Base-by-base conservation (phyloP, 352 stramenopile species). In the Pythium aquatile region DNA sequence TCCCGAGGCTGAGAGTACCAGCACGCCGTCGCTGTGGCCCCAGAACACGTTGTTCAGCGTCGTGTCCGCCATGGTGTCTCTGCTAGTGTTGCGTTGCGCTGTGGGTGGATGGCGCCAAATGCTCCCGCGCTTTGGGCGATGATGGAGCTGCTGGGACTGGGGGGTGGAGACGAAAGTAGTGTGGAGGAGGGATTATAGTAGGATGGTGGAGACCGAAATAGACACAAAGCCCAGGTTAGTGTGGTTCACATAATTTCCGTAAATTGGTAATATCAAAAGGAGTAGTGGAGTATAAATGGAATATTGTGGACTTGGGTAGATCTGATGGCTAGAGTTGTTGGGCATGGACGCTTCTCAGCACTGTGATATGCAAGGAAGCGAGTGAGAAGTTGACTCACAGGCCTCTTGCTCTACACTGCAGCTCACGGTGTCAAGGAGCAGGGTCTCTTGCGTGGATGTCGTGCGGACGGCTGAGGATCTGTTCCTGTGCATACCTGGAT, bases 31-130 rank as follows among this genome's bases (percentile, higher is more conserved):
- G 72, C 86, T 94, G 63, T 93, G 83, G 74, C 86, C 86, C 86
- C 83, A 93, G 72, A 89, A 94, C 55, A 93, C 81, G 68, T 91
- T 93, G 79, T 85, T 92, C 29, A 94, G 73, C 61, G 81, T 93
- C 74, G 81, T 78, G 67, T 93, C 84, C 49, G 78, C 70, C 83
- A 88, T 88, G 24, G 46, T 35, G 7, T 30, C 33, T 28, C 8
- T 16, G 6, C 13, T 11, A 9, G 7, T 28, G 33, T 7, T 2
- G 39, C 40, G 11, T 46, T 4, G 28, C 28, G 32, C 17, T 2
- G 3, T 9, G 40, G 35, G 28, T 51, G 44, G 44, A 51, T 51
- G 44, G 44, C 44, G 44, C 44, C 17, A 51, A 51, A 51, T 51
- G 44, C 44, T 51, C 44, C 44, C 44, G 44, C 44, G 44, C 44